These are phyloP conservation scores for Cladosporium oxysporum DNA, from an alignment of 2,329 filamentous ascomycete species.

Conservation along the genomic window DNA sequence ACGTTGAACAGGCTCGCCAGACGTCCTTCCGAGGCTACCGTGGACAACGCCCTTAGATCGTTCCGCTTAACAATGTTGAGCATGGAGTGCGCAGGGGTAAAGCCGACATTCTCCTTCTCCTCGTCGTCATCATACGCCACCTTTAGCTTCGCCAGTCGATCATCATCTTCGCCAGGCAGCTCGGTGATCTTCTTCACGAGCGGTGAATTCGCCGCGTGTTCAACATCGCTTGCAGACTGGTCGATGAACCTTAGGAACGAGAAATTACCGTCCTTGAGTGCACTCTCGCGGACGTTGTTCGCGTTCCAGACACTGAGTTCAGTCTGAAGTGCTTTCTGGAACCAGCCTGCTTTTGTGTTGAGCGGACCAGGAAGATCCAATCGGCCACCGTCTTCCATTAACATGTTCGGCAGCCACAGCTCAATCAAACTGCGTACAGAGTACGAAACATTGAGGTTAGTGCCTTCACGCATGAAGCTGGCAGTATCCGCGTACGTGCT, in stretches of 20 bases:
- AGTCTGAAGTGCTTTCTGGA: constrained; percentile 72
- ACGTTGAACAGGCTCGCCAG: constrained; percentile 79
- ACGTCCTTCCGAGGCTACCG: constrained; percentile 70
- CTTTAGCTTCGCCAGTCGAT: constrained; percentile 61
- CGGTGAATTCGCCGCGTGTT: constrained; percentile 66
- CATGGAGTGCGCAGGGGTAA: constrained; percentile 72
- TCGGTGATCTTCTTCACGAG: constrained; percentile 73
- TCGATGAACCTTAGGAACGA: constrained; percentile 90
- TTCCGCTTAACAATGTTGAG: constrained; percentile 76
- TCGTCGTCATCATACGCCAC: constrained; percentile 67
- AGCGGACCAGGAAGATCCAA: constrained; percentile 71
- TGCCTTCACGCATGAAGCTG: constrained; percentile 89
- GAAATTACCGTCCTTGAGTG: constrained; percentile 66
- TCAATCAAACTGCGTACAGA: constrained; percentile 85
- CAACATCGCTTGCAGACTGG: constrained; percentile 70
- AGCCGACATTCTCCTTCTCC: constrained; percentile 53
- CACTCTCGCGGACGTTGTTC: constrained; percentile 70
- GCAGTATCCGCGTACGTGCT: constrained; percentile 92
- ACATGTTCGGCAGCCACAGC: constrained; percentile 75
- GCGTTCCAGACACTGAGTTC: constrained; percentile 90
- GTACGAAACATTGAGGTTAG: constrained; percentile 76
- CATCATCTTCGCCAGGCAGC: constrained; percentile 54
- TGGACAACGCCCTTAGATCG: constrained; percentile 65
- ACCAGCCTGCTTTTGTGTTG: constrained; percentile 78
- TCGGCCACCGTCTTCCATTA: constrained; percentile 80